Conservation (phyloP, 2,329 filamentous ascomycete species). For the Stemphylium lycopersici region DNA sequence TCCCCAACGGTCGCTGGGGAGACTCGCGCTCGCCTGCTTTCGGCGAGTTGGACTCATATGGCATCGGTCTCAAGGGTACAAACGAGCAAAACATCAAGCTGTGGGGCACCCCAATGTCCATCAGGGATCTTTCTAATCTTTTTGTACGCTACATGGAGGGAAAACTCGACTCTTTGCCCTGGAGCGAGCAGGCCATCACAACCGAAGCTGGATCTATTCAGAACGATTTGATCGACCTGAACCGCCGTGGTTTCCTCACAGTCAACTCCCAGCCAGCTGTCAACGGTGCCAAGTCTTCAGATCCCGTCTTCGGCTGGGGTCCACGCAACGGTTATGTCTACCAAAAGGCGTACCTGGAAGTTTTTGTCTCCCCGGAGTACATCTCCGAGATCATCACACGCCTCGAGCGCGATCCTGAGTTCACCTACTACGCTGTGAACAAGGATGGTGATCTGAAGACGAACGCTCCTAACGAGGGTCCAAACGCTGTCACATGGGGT, state of each 20-base stretch:
- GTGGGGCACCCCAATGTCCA: conserved; percentile 83
- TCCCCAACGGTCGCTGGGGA: conserved; percentile 98
- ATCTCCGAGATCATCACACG: conserved; percentile 78
- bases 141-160: conserved; percentile 87
- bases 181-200: conserved; percentile 90
- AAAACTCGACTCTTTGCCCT: conserved; percentile 81
- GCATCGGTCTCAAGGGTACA: conserved; percentile 89
- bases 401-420: conserved; percentile 76
- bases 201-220: conserved; percentile 81
- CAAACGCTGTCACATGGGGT: conserved; percentile 99
- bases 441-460: conserved; percentile 81
- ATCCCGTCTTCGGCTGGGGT: conserved; percentile 91
- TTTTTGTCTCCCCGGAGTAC: conserved; percentile 81
- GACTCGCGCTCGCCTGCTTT: conserved; percentile 96
- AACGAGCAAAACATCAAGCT: conserved; percentile 96
- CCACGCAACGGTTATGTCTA: conserved; percentile 96
- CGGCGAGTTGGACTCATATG: conserved; percentile 92
- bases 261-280: conserved; percentile 98
- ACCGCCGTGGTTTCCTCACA: conserved; percentile 84
- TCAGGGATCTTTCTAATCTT: conserved; percentile 80
- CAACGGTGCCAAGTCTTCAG: conserved; percentile 84
- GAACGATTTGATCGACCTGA: conserved; percentile 77
- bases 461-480: conserved; percentile 83
- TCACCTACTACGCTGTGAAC: conserved; percentile 95
- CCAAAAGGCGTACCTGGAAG: conserved; percentile 95